Base-by-base conservation (phyloP, 2,329 filamentous ascomycete genomes). In the Periconia macrospinosa region DNA sequence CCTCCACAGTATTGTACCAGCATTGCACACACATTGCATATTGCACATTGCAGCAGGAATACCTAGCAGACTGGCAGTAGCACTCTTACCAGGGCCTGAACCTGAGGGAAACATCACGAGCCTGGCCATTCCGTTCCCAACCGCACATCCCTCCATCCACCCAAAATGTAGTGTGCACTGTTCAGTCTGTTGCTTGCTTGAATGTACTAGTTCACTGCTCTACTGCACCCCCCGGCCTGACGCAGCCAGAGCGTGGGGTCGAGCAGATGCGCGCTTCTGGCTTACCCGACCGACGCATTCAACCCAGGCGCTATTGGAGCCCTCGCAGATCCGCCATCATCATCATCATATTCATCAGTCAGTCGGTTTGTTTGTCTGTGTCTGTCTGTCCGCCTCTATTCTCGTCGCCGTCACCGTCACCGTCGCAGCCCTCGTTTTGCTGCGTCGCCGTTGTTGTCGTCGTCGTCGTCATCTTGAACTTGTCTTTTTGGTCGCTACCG, bases 231-330 rank as follows among this genome's bases (percentile, higher is more conserved):
- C 33, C 33, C 33, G 33, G 33, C 33, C 33, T 61, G 43, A 41
- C 51, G 45, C 40, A 49, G 45, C 51, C 27, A 30, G 65, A 72
- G 64, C 73, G 74, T 75, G 74, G 74, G 73, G 73, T 72, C 63
- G 62, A 65, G 41, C 54, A 52, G 45, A 53, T 41, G 42, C 42
- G 43, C 75, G 71, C 45, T 37, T 37, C 33, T 37, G 33, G 33
- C 33, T 35, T 42, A 33, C 52, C 15, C 30, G 33, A 42, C 33
- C 43, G 49, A 50, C 49, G 27, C 47, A 17, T 30, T 43, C 23
- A 30, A 45, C 37, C 15, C 20, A 41, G 33, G 13, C 43, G 30
- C 49, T 46, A 51, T 51, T 51, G 49, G 49, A 23, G 47, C 41
- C 41, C 35, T 41, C 49, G 41, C 37, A 33, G 41, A 50, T 45